Evolutionary conservation across 2,329 filamentous ascomycete species (phyloP), one percentile per base, ranked within the genome.

Genomic region (Camillea tinctor): DNA sequence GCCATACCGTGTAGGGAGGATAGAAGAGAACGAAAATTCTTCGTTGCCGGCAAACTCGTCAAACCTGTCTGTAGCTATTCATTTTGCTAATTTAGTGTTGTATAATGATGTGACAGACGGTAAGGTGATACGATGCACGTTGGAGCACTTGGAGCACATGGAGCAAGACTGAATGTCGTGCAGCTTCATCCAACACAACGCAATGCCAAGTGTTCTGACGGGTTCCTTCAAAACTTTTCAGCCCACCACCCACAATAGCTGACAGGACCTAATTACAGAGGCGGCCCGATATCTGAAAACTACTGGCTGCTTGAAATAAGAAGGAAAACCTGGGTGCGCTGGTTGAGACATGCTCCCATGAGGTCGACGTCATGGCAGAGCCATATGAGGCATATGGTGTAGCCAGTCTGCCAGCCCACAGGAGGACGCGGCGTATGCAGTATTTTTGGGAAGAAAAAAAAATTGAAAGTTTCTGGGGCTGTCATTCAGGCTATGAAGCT

Each of bases 1-100:
- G n/a, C n/a, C 2, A 11, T 62, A 57, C 58, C 57, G 63, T 50
- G 56, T 51, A 57, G 30, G 59, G 36, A n/a, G 36, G 6, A 15
- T 17, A 17, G 17, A 17, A 44, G n/a, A 44, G 17, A 44, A 7
- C 4, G 17, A n/a, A 15, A 44, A 15, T 17, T 44, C 36, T n/a
- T 44, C 36, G 36, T 44, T n/a, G 36, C 36, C 36, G 36, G 17
- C 36, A 44, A 44, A 44, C 36, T 11, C 36, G 36, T n/a, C 36
- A 15, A 9, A 44, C 23, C 17, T 53, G 2, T 24, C 26, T 51
- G 26, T 30, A 30, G 26, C 26, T 30, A 44, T 44, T n/a, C 36
- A 17, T 11, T 17, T n/a, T 44, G 15, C 17, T 11, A 44, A 15
- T 44, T 44, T 11, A 6, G 13, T 5, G 17, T 7, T 9, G 36